phyloP scores from a whole-genome alignment of 768 basidiomycete species.

The Clavaria fumosa region DNA sequence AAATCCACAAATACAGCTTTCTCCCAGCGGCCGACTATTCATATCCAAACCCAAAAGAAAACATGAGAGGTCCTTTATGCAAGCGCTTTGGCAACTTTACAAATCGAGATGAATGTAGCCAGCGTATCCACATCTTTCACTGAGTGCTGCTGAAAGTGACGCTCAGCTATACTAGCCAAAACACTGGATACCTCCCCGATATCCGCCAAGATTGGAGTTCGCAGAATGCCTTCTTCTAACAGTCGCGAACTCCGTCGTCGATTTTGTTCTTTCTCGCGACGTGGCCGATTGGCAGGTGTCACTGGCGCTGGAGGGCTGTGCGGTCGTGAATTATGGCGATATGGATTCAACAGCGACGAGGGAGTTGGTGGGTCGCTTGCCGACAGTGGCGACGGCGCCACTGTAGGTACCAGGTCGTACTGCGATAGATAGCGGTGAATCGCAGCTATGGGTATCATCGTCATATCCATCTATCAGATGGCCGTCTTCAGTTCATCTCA shows the following conservation, averaged over 20 bases:
- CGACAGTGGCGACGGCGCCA: slow-evolving; percentile 56
- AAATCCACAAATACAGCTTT: too few species aligned
- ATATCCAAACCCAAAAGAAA: background rate
- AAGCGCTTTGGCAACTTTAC: slow-evolving; percentile 41
- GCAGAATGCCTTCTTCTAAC: slow-evolving; percentile 45
- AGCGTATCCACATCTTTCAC: slow-evolving; percentile 65
- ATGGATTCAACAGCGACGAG: slow-evolving; percentile 35
- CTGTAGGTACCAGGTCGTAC: slow-evolving; percentile 53
- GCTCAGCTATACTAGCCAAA: slow-evolving; percentile 54
- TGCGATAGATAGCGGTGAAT: slow-evolving; percentile 61
- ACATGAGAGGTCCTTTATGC: background rate
- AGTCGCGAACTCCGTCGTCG: slow-evolving; percentile 60
- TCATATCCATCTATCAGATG: slow-evolving; percentile 54
- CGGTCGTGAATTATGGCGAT: slow-evolving; percentile 29
- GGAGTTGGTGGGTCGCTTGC: slow-evolving; percentile 60
- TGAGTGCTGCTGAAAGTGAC: slow-evolving; percentile 54
- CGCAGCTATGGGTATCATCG: slow-evolving; percentile 44
- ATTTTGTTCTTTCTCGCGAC: slow-evolving; percentile 48
- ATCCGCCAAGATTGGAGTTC: slow-evolving; percentile 57
- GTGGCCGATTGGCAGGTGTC: slow-evolving; percentile 58
- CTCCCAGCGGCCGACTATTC: too few species aligned
- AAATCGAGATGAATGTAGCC: slow-evolving; percentile 63
- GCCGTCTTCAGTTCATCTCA: too few species aligned
- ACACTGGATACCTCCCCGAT: slow-evolving; percentile 49
- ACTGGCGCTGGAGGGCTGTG: slow-evolving; percentile 31